Conservation (phyloP, 2,329 filamentous ascomycete species). For the Exophiala sp. region DNA sequence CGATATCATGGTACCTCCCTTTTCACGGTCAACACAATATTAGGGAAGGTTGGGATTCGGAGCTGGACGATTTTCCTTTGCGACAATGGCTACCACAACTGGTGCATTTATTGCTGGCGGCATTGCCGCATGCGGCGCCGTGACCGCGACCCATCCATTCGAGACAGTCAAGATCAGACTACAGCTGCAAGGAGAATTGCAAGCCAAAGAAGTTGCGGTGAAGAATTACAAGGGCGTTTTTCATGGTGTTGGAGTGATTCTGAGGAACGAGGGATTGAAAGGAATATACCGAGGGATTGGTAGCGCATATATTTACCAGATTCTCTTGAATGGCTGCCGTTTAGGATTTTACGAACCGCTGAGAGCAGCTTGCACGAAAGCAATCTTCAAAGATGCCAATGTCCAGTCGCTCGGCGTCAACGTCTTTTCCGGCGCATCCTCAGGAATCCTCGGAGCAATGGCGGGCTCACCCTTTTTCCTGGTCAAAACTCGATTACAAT, state of each 20-base stretch:
- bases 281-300: constrained; percentile 86
- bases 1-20: background rate
- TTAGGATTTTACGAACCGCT: constrained; percentile 97
- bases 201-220: constrained; percentile 75
- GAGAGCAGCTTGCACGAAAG: constrained; percentile 62
- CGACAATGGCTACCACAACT: constrained; percentile 27
- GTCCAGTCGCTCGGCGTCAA: constrained; percentile 84
- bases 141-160: constrained; percentile 95
- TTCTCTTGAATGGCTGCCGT: constrained; percentile 92
- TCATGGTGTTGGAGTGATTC: constrained; percentile 83
- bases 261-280: constrained; percentile 78
- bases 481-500: constrained; percentile 92
- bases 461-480: constrained; percentile 95
- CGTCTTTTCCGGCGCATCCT: constrained; percentile 83
- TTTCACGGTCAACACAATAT: constrained; percentile 4
- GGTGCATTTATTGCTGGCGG: constrained; percentile 92
- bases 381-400: constrained; percentile 65
- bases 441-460: constrained; percentile 86
- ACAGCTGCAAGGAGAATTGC: constrained; percentile 93
- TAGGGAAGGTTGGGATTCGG: background rate
- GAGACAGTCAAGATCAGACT: constrained; percentile 99
- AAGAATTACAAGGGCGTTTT: constrained; percentile 86
- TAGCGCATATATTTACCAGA: constrained; percentile 92
- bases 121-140: constrained; percentile 92
- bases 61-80: no score